Evolutionary conservation across 495 filamentous ascomycete species (phyloP), one percentile per base, ranked within the genome.

Genomic region (Rostrohypoxylon terebratum): DNA sequence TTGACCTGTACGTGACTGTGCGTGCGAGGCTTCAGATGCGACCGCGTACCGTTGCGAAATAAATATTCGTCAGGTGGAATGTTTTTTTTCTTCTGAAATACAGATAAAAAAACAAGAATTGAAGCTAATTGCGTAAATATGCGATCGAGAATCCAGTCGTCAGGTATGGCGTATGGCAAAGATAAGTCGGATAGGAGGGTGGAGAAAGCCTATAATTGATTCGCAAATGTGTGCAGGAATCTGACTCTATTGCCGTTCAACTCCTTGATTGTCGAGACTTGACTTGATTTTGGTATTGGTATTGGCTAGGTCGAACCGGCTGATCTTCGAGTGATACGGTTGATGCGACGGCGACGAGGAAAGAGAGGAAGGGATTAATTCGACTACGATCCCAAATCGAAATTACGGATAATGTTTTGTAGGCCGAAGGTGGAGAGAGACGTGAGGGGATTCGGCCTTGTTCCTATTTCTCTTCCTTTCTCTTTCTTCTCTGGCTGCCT

Each of bases 201-300:
- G 71, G 71, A 74, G 71, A 74, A 74, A 69, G 66, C 66, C 66
- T 69, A 74, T 69, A 36, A 62, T 34, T 28, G 50, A 66, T 63
- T 51, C 61, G 57, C 38, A 20, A 38, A 45, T 7, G 23, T 53
- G 23, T 5, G 55, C 59, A 74, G 69, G 71, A n/a, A n/a, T n/a
- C n/a, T n/a, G n/a, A n/a, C n/a, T 63, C 48, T 66, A 66, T 61
- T 65, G 55, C 61, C 47, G 55, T 69, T 44, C 14, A 66, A 47
- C 16, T 70, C 36, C 66, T 65, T 68, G 53, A 42, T 44, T 50
- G 21, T 63, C 28, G 51, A 66, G 44, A 45, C 13, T 28, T 36
- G 48, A 59, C 28, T 18, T 45, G 42, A 18, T 6, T 42, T 28
- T 28, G 25, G 25, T 28, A n/a, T n/a, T n/a, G n/a, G n/a, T n/a